Evolutionary conservation across 371 early-diverging fungal species (phyloP).

Genomic region (Lichtheimia hyalospora): DNA sequence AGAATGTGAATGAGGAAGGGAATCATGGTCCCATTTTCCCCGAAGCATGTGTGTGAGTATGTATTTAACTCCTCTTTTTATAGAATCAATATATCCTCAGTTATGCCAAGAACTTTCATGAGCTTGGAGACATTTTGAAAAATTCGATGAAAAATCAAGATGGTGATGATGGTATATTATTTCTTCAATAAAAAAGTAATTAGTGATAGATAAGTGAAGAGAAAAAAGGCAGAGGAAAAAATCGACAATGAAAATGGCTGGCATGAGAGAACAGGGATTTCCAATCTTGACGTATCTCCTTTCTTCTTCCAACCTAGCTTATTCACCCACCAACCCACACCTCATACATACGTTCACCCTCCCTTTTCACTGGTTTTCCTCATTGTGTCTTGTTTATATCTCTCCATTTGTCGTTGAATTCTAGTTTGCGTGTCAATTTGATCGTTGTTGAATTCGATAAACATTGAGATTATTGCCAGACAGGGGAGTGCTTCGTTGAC

Average conservation of each 20-base stretch:
- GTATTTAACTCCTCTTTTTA: background rate
- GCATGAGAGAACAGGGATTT: background rate
- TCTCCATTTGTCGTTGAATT: background rate
- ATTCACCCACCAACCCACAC: background rate
- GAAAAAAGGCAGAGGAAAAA: background rate
- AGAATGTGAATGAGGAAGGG: background rate
- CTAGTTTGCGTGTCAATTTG: background rate
- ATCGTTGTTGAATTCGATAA: too few species aligned
- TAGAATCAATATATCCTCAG: slow-evolving; percentile 45
- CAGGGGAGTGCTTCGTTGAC: too few species aligned
- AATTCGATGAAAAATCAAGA: slow-evolving; percentile 14
- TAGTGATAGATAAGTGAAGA: too few species aligned
- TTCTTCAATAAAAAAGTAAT: too few species aligned
- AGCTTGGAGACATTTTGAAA: slow-evolving; percentile 33
- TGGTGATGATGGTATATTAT: slow-evolving; percentile 11
- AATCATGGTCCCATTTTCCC: background rate
- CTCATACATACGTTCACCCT: background rate
- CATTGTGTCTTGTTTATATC: background rate
- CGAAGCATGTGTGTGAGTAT: slow-evolving; percentile 1
- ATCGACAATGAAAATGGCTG: background rate
- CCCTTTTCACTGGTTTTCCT: background rate
- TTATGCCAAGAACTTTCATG: slow-evolving; percentile 35
- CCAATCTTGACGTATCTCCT: background rate
- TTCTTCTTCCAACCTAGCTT: background rate
- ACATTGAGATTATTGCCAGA: too few species aligned